These are phyloP conservation scores for Bretschneidera sinensis DNA, from an alignment of 345 rosid genomes.

Conservation along the genomic window DNA sequence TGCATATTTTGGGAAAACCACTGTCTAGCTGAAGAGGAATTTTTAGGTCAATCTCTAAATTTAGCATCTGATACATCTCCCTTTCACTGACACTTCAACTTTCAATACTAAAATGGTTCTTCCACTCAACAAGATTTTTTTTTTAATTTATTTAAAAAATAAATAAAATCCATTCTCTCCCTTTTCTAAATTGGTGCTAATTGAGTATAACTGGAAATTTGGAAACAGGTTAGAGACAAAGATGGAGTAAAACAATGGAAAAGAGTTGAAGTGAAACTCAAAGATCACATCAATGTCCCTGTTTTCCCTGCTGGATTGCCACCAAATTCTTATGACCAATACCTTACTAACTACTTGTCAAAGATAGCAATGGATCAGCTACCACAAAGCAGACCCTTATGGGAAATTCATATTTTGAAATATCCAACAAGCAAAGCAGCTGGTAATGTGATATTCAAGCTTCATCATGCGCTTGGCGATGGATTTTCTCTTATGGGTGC, in stretches of 20 bases:
- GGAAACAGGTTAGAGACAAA: slow-evolving; percentile 22
- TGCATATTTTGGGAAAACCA: too few species aligned
- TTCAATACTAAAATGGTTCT: too few species aligned
- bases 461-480: slow-evolving; percentile 57
- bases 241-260: slow-evolving; percentile 30
- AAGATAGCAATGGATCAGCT: slow-evolving; percentile 23
- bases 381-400: slow-evolving; percentile 33
- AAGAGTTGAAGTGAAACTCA: slow-evolving; percentile 28
- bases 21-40: too few species aligned
- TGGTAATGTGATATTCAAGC: slow-evolving; percentile 33
- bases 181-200: too few species aligned
- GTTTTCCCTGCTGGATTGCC: slow-evolving; percentile 26
- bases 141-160: too few species aligned
- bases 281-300: slow-evolving; percentile 30
- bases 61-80: too few species aligned
- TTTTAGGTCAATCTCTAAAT: too few species aligned
- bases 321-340: slow-evolving; percentile 25
- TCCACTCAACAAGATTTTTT: neutral
- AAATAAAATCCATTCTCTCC: too few species aligned
- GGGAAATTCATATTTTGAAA: slow-evolving; percentile 50
- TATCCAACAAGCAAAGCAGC: slow-evolving; percentile 36
- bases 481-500: slow-evolving; percentile 51
- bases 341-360: slow-evolving; percentile 30
- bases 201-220: too few species aligned
- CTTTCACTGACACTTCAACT: too few species aligned